A percentile compares a stretch with the other conserved stretches of the same genome.
These are phyloP conservation scores for Apiotrichum laibachii DNA, from an alignment of 1,284 basidiomycete species.

Conservation along the genomic window DNA sequence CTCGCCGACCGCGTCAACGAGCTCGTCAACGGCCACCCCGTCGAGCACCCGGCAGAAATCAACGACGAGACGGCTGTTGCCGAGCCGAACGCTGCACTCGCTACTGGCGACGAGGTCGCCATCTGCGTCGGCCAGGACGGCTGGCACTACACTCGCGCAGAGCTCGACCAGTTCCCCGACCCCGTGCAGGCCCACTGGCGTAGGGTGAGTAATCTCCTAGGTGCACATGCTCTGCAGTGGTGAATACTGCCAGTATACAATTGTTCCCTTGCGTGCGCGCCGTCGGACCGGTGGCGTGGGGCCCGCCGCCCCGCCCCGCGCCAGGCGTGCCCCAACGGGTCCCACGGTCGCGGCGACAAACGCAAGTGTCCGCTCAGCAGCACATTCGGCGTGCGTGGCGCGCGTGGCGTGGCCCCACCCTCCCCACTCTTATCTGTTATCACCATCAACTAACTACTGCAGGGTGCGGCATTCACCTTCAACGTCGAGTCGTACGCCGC, in stretches of 20 bases:
- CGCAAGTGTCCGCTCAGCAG: too few relatives aligned
- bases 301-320: not conserved
- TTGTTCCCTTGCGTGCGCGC: too few relatives aligned
- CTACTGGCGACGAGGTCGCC: conserved; percentile 27
- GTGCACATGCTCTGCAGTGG: too few relatives aligned
- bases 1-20: conserved; percentile 48
- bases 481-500: conserved; percentile 60
- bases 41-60: conserved; percentile 1
- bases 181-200: conserved; percentile 68
- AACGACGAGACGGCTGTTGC: conserved; percentile 12
- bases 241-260: too few relatives aligned
- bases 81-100: conserved; percentile 2
- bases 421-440: too few relatives aligned
- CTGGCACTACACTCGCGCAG: conserved; percentile 53
- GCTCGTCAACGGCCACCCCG: conserved; percentile 21
- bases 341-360: too few relatives aligned
- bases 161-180: conserved; percentile 54
- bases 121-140: conserved; percentile 56
- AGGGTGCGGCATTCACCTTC: conserved; percentile 55
- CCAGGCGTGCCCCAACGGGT: too few relatives aligned
- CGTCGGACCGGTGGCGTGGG: not conserved
- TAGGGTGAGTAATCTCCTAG: conserved; percentile 56
- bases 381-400: too few relatives aligned
- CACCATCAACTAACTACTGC: not conserved
- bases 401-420: too few relatives aligned